Conservation (phyloP, 805 yeast genomes). For the Pichia phayaonensis region DNA sequence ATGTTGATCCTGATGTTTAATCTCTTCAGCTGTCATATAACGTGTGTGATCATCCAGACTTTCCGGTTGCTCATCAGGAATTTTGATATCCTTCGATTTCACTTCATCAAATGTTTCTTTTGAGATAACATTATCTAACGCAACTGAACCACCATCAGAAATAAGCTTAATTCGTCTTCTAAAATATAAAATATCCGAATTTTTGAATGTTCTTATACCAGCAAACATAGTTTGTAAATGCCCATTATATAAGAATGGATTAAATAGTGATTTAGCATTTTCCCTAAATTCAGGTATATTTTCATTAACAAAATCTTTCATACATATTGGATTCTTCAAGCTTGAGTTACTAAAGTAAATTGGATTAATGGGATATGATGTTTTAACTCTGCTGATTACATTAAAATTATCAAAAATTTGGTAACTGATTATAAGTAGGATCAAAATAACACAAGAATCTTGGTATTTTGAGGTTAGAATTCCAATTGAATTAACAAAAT, state of each 20-base stretch:
- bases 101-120: slow-evolving; percentile 19
- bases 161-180: slow-evolving; percentile 59
- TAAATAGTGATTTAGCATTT: slow-evolving; percentile 44
- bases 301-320: slow-evolving; percentile 18
- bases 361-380: slow-evolving; percentile 11
- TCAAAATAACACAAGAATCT: slow-evolving; percentile 8
- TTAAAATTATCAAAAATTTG: slow-evolving; percentile 6
- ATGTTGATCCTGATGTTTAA: slow-evolving; percentile 23
- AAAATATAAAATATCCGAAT: slow-evolving; percentile 52
- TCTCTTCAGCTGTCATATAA: slow-evolving; percentile 41
- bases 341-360: slow-evolving; percentile 1
- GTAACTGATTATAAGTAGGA: neutral
- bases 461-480: neutral
- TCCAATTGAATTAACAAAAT: neutral
- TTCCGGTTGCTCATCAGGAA: slow-evolving; percentile 30
- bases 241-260: slow-evolving; percentile 64
- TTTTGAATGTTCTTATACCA: slow-evolving; percentile 44
- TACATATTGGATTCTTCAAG: slow-evolving; percentile 5
- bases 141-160: slow-evolving; percentile 62
- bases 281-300: slow-evolving; percentile 37
- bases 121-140: slow-evolving; percentile 65
- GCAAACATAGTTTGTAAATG: slow-evolving; percentile 72
- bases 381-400: slow-evolving; percentile 9
- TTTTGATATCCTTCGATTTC: slow-evolving; percentile 21
- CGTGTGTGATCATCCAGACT: slow-evolving; percentile 46